Evolutionary conservation across 2,329 filamentous ascomycete species (phyloP), one percentile per base, ranked within the genome.

Genomic region (Scedosporium minutisporum): DNA sequence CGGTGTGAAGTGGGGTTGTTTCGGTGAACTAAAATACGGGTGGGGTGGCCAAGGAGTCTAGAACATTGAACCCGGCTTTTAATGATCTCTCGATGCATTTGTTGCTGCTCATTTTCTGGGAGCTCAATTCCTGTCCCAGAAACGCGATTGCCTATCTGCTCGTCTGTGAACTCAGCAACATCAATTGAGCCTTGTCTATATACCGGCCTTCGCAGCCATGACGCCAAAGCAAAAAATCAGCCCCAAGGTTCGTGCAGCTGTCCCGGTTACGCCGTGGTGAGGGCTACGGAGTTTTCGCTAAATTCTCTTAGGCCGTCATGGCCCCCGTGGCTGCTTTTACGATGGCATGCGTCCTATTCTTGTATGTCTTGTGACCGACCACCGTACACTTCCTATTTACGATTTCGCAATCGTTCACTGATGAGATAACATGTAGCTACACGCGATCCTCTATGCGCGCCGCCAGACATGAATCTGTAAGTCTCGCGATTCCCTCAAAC

Each of bases 271-370:
- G 33, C 10, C 29, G 29, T 38, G 9, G 33, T 38, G 33, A 38
- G 33, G 9, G 33, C 33, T 12, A 12, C 9, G 33, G 33, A 59
- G 10, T 29, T 41, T 53, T 46, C 48, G 65, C 65, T 64, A 63
- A 63, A 64, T 67, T 46, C 6, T 23, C 18, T 44, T 41, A 80
- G 78, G 77, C 72, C 44, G 71, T 82, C 63, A 77, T 78, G 64
- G 78, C 79, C 61, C 81, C 81, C 7, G 69, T 78, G 23, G 81
- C 81, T 18, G 81, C 81, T 46, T 82, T 82, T 64, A 79, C 78
- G 18, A 83, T 83, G 81, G 81, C 81, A 3, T 73, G 75, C 57
- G 69, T 83, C 12, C 71, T 83, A 23, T 78, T 83, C 63, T 78
- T 77, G 72, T 79, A 71, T 68, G 74, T 64, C 58, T 9, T 38